A percentile compares a stretch with the other conserved stretches of the same genome.
Evolutionary conservation across 1,139 yeast genomes (phyloP).

Genomic region (Geotrichum australiense): DNA sequence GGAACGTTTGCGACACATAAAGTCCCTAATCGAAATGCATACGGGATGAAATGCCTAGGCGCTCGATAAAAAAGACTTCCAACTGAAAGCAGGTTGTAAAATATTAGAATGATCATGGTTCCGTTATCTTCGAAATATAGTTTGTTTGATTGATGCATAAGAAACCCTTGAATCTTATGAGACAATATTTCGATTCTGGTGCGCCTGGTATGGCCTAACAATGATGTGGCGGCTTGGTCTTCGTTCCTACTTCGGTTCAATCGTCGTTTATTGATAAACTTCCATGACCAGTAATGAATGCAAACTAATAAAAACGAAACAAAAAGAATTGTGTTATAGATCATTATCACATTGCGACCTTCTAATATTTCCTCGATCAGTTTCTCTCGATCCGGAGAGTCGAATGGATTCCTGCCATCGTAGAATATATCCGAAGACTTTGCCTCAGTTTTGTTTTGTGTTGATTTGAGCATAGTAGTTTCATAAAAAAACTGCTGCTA

Average conservation of each 20-base stretch:
- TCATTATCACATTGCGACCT: slow-evolving; percentile 4
- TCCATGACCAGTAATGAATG: slow-evolving; percentile 1
- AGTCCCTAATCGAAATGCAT: slow-evolving; percentile 27
- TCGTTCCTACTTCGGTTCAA: background rate
- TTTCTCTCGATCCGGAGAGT: background rate
- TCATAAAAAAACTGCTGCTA: no score
- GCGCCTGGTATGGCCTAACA: background rate
- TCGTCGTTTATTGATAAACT: background rate
- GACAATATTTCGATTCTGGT: background rate
- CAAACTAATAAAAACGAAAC: background rate
- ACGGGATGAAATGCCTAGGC: slow-evolving; percentile 18
- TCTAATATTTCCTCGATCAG: slow-evolving; percentile 5
- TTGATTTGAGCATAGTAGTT: background rate
- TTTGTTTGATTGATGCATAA: slow-evolving; percentile 14
- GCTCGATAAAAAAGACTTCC: slow-evolving; percentile 19
- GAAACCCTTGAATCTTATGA: slow-evolving; percentile 6
- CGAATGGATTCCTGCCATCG: slow-evolving; percentile 6
- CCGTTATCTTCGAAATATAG: slow-evolving; percentile 10
- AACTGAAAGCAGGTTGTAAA: slow-evolving; percentile 12
- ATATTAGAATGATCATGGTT: slow-evolving; percentile 7
- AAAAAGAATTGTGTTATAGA: background rate
- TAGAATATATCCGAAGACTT: background rate
- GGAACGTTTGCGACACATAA: slow-evolving; percentile 25
- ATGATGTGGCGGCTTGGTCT: background rate
- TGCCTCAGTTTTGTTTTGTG: background rate